Evolutionary conservation across 1,284 basidiomycete species (phyloP).

Genomic region (Boletus semigastroideus): DNA sequence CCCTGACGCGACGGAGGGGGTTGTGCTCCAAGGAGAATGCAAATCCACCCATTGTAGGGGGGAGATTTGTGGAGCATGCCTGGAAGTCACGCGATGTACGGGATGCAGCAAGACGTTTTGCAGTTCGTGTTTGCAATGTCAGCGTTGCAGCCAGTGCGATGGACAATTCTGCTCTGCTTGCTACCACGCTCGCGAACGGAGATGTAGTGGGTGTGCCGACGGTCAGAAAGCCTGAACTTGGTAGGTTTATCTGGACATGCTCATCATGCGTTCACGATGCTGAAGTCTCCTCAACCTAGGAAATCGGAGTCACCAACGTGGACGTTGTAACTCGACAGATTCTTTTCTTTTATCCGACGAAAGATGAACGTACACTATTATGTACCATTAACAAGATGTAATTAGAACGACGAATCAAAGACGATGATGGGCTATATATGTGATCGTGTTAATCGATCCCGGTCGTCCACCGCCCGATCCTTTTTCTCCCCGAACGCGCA

Average conservation of each 20-base stretch:
- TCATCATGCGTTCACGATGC: background rate
- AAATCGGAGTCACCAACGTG: background rate
- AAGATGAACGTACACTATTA: background rate
- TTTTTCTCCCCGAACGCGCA: background rate
- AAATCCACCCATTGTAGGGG: constrained; percentile 3
- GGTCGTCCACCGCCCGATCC: too few relatives aligned
- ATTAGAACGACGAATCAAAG: too few relatives aligned
- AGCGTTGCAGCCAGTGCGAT: constrained; percentile 8
- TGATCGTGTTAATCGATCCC: too few relatives aligned
- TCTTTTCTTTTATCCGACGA: background rate
- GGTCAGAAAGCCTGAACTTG: background rate
- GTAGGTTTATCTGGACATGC: background rate
- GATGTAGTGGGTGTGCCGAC: constrained; percentile 6
- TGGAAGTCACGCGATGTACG: constrained; percentile 10
- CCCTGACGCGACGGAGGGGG: constrained; percentile 6
- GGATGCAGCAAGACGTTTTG: constrained; percentile 15
- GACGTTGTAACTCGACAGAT: background rate
- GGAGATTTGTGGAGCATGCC: constrained; percentile 15
- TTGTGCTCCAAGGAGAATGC: constrained; percentile 11
- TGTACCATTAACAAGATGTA: too few relatives aligned
- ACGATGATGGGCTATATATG: too few relatives aligned
- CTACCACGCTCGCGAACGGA: constrained; percentile 1
- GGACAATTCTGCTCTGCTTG: constrained; percentile 11
- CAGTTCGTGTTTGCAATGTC: constrained; percentile 8
- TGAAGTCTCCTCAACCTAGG: background rate